Evolutionary conservation across 2,329 filamentous ascomycete species (phyloP), one percentile per base, ranked within the genome.

Genomic region (Exophiala calicioides): DNA sequence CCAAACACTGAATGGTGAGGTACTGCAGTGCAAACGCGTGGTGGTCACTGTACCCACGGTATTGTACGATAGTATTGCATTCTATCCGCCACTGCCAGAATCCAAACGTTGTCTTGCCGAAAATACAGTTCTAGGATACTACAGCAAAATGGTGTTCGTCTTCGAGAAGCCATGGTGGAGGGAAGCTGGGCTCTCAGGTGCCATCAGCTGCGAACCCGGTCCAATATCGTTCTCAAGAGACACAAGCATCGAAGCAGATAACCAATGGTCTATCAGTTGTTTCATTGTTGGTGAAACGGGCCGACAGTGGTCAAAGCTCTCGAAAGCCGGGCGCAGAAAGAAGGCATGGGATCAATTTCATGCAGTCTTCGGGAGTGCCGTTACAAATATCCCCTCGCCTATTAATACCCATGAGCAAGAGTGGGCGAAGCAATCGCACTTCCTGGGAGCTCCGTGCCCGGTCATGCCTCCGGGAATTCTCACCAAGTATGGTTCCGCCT

Each of bases 21-120:
- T 57, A 0, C 63, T 69, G 35, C 45, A 53, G 5, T 70, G 68
- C 2, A 63, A 64, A 5, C 72, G 71, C 21, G 69, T 77, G 9
- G 72, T 81, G 32, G 57, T 71, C 0, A 70, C 76, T 0, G 61
- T 79, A 0, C 73, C 78, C 0, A 71, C 67, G 1, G 68, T 76
- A 0, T 59, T 72, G 0, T 63, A 73, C 13, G 63, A 66, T 18
- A 64, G 59, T 5, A 44, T 49, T 2, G 26, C 3, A 2, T 49
- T 49, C 29, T n/a, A 9, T 1, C 46, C 46, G 12, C 24, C 39
- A 16, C 21, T 49, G 2, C 46, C 41, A 3, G 23, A 13, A 3
- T 16, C 2, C 2, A 44, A 44, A 19, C 16, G 3, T 2, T 2
- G 3, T 9, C 23, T 44, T 3, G 19, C 6, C 13, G 13, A 31